A percentile compares a stretch with the other conserved stretches of the same genome.
These are phyloP conservation scores for Pseudozyma tsukubaensis DNA, from an alignment of 1,284 basidiomycete species.

Conservation along the genomic window DNA sequence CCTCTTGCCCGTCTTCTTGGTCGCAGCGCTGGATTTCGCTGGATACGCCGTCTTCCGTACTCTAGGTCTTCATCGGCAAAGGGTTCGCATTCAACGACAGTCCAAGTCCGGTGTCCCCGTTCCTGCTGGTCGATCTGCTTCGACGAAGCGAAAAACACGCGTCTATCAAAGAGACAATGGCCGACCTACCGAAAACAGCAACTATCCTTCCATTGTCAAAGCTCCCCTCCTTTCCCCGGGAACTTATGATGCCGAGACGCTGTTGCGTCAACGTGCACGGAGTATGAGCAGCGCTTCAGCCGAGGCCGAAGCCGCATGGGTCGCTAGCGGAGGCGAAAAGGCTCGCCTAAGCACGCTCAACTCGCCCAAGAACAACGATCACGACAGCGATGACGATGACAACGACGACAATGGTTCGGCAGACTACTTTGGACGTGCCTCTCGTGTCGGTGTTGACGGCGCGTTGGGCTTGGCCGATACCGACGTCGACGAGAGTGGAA, in stretches of 20 bases:
- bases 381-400: constrained; percentile 10
- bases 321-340: constrained; percentile 49
- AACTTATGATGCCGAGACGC: constrained; percentile 60
- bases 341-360: constrained; percentile 34
- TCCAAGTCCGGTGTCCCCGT: constrained; percentile 17
- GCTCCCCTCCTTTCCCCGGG: constrained; percentile 55
- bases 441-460: constrained; percentile 55
- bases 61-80: constrained; percentile 52
- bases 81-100: constrained; percentile 51
- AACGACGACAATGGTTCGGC: constrained; percentile 9
- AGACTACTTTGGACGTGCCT: constrained; percentile 46
- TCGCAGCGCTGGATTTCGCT: constrained; percentile 58
- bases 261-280: constrained; percentile 57
- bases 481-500: constrained; percentile 56
- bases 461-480: constrained; percentile 54
- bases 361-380: constrained; percentile 7
- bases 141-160: constrained; percentile 21
- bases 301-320: constrained; percentile 54
- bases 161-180: constrained; percentile 34
- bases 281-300: constrained; percentile 42
- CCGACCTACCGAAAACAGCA: constrained; percentile 42
- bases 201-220: constrained; percentile 43
- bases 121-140: constrained; percentile 15
- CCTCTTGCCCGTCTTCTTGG: constrained; percentile 51
- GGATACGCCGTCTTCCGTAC: constrained; percentile 63